Base-by-base conservation (phyloP, 306 rosid species). In the Sechiopsis laciniata region DNA sequence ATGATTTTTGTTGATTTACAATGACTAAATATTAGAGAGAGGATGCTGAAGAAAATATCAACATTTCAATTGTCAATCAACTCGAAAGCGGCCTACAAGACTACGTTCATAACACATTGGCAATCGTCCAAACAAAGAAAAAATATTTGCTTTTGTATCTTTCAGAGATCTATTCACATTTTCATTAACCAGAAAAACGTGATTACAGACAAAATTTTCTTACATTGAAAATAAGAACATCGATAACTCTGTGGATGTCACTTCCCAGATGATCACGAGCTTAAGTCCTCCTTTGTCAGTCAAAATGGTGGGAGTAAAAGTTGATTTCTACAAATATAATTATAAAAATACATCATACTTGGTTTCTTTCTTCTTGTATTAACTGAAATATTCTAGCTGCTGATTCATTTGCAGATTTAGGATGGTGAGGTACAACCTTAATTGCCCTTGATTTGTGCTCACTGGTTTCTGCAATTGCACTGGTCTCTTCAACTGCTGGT, bases 321-420 rank as follows among this genome's bases (percentile, higher is more conserved):
- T 6, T 12, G 45, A 67, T 67, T 67, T 67, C 58, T 22, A 69
- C 58, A 50, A 15, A 48, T 69, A 48, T 50, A 50, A 50, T 69
- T 48, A 3, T 21, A 21, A 68, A 8, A 70, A 40, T 50, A 70
- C 45, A 70, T 78, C 76, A 80, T 79, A 83, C 50, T 78, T 77
- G 70, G 78, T 83, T 92, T 82, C 88, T 92, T 76, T 87, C 97
- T 78, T 89, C 95, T 77, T 88, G 92, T 85, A 92, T 83, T 74
- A 89, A 87, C 82, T 72, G 84, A 78, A 87, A 90, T 79, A 92
- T 87, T 50, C 90, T 70, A 20, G 89, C 88, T n/a, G 91, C 96
- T 54, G 92, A 88, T 80, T 90, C 92, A 52, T 82, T 85, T 62
- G 95, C 91, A 45, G 86, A 76, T 82, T 74, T 82, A 46, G 86